Percentiles rank a stretch among this genome's conserved stretches.
phyloP scores from a whole-genome alignment of 495 filamentous ascomycete genomes.

The Chaetomium tenue region DNA sequence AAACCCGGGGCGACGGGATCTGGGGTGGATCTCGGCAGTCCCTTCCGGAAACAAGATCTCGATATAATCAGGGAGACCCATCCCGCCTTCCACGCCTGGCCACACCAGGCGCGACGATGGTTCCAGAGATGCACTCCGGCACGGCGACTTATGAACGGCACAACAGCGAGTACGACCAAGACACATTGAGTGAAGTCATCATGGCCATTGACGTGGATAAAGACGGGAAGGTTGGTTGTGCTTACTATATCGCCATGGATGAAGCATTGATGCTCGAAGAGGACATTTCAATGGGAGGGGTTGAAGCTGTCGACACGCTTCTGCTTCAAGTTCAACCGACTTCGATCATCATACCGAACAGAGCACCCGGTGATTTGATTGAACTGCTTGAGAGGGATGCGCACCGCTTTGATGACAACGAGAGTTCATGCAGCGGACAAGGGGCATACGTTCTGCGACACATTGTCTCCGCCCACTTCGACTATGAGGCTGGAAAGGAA shows the following conservation, averaged over 20 bases:
- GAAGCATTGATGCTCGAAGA: conserved; percentile 76
- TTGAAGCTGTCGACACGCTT: conserved; percentile 72
- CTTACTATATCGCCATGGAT: conserved; percentile 76
- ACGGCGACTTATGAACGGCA: neutral
- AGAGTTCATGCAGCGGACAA: conserved; percentile 20
- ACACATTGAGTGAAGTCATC: conserved; percentile 71
- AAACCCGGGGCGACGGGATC: neutral
- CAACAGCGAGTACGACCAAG: conserved; percentile 31
- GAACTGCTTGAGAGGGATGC: conserved; percentile 46
- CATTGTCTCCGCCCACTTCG: conserved; percentile 75
- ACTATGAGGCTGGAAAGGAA: conserved; percentile 64
- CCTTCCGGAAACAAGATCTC: neutral
- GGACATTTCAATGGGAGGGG: conserved; percentile 68
- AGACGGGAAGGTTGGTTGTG: conserved; percentile 74
- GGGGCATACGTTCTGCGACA: conserved; percentile 70
- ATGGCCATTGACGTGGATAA: conserved; percentile 80
- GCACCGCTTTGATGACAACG: conserved; percentile 39
- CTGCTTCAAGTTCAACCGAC: conserved; percentile 78
- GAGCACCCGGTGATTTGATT: conserved; percentile 61
- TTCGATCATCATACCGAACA: conserved; percentile 68
- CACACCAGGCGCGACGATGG: neutral
- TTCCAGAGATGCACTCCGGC: neutral
- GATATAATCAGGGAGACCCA: neutral
- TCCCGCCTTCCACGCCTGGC: neutral
- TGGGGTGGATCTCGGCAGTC: neutral